Evolutionary conservation across 1,139 yeast genomes (phyloP), one percentile per base, ranked within the genome.

Genomic region (Candida sp.): DNA sequence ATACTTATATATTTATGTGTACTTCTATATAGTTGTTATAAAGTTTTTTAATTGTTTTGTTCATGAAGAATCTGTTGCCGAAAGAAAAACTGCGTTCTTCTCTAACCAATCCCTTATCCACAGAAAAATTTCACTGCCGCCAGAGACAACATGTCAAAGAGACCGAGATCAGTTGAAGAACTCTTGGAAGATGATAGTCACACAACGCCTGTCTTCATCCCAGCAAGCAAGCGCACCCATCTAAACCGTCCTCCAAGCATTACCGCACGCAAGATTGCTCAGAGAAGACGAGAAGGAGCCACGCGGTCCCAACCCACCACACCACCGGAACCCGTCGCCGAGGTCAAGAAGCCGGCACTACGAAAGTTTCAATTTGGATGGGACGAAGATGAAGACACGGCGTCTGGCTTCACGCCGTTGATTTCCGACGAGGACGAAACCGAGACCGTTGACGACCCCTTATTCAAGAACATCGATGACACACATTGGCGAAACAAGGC

Each of bases 401-500:
- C 83, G 0, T 60, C 60, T 0, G 72, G 69, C 2, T 73, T 72
- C 51, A 72, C 71, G 47, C 84, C 87, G 0, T 58, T 86, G 9
- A 68, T 76, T 35, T 48, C 44, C 6, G 57, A 52, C 1, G 54
- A 60, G 5, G 63, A 47, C n/a, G 49, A 47, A 39, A 47, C 41
- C 5, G 78, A 74, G 7, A 34, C 7, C 28, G 8, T 33, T 26
- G 46, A 48, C 17, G 59, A 55, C 6, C 53, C 59, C 9, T 61
- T 54, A 25, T 23, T 48, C 23, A 52, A 45, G 7, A 51, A 49
- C 6, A 42, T 54, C 3, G 65, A 65, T 8, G 78, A 73, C 31
- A 58, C 68, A 9, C 94, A 86, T 58, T 94, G 98, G 98, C 70
- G 83, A 0, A 75, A 84, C 45, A 94, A 94, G 62, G 65, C 79